A percentile compares a stretch with the other conserved stretches of the same genome.
phyloP scores from a whole-genome alignment of 1,139 yeast species.

The Blastobotrys illinoisensis region DNA sequence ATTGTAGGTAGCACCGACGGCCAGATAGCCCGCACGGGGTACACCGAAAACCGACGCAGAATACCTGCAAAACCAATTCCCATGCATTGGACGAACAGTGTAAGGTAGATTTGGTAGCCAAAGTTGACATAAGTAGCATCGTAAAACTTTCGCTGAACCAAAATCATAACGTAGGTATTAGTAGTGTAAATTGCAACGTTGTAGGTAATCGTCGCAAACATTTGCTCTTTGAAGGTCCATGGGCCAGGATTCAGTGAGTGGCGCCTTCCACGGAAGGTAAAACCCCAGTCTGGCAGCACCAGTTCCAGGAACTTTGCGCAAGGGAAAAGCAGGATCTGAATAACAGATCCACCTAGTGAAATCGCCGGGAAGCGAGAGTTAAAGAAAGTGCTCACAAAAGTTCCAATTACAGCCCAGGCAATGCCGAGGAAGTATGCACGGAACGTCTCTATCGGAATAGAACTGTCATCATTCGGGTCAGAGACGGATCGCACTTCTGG shows the following conservation, averaged over 20 bases:
- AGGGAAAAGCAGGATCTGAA: constrained; percentile 55
- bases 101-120: constrained; percentile 45
- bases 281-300: constrained; percentile 48
- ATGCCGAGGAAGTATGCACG: constrained; percentile 52
- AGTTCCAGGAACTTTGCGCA: constrained; percentile 38
- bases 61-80: constrained; percentile 58
- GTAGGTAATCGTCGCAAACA: constrained; percentile 48
- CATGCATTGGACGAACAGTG: constrained; percentile 50
- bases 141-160: constrained; percentile 31
- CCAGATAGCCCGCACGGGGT: constrained; percentile 51
- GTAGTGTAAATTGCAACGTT: constrained; percentile 21
- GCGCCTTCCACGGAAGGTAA: constrained; percentile 37
- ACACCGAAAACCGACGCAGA: constrained; percentile 39
- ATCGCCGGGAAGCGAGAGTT: constrained; percentile 51
- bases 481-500: constrained; percentile 59
- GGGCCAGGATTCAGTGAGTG: constrained; percentile 52
- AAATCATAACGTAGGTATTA: constrained; percentile 29
- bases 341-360: constrained; percentile 42
- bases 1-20: constrained; percentile 39
- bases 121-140: constrained; percentile 24
- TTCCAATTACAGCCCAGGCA: constrained; percentile 50
- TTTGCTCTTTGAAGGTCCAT: constrained; percentile 66
- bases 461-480: constrained; percentile 46
- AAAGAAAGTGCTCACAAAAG: constrained; percentile 55
- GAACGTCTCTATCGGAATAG: constrained; percentile 47